Percentiles rank a stretch among this genome's conserved stretches.
Conservation (phyloP, 768 basidiomycete species). For the Pleurotus cornucopiae region DNA sequence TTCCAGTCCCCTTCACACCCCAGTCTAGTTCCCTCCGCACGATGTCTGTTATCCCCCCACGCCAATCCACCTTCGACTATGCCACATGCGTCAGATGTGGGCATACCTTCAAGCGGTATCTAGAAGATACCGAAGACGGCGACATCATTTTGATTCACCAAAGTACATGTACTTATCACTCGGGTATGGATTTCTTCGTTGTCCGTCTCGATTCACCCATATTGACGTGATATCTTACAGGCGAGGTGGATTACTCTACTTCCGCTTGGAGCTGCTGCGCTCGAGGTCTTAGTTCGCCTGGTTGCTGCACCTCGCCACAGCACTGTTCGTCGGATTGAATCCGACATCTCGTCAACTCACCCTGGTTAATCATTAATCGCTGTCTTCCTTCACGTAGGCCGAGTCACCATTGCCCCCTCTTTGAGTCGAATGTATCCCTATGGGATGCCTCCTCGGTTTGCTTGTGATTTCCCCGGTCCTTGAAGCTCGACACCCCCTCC, state of each 20-base stretch:
- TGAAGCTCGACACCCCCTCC: too few relatives aligned
- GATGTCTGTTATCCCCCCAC: background rate
- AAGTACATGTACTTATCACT: background rate
- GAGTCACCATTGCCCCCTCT: too few relatives aligned
- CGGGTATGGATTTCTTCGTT: background rate
- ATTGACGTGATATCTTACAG: background rate
- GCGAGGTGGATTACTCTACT: background rate
- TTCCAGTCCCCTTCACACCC: too few relatives aligned
- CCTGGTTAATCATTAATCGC: too few relatives aligned
- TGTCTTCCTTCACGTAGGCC: too few relatives aligned
- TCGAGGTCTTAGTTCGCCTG: background rate
- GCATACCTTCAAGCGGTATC: constrained; percentile 3
- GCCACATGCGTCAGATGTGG: constrained; percentile 5
- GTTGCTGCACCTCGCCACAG: background rate
- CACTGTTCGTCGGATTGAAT: background rate
- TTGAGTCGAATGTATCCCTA: too few relatives aligned
- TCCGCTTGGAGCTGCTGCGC: background rate
- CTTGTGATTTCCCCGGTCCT: too few relatives aligned
- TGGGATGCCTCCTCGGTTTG: too few relatives aligned
- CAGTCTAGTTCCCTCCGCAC: background rate
- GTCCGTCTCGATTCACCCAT: background rate
- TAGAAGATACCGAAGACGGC: background rate
- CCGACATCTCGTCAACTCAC: too few relatives aligned
- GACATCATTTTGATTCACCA: constrained; percentile 4
- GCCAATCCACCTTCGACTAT: background rate